Base-by-base conservation (phyloP, 75 land plant genomes). In the Azolla pinnata region DNA sequence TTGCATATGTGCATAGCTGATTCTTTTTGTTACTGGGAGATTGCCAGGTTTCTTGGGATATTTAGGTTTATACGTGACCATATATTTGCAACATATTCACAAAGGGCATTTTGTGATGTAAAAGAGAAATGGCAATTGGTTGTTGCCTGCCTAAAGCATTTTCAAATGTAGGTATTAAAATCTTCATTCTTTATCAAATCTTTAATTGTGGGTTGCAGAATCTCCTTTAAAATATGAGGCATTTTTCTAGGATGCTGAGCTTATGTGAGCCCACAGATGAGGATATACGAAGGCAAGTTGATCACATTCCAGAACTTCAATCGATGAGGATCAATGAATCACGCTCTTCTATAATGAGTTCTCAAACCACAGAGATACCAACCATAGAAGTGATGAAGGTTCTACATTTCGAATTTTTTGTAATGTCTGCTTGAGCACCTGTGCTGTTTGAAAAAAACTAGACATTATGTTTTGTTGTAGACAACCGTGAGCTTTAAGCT, bases 51-150 rank as follows among this genome's bases (percentile, higher is more conserved):
- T 62, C 50, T 74, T 33, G 98, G 95, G 31, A 85, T 93, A 52
- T 93, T 85, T 54, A 78, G 80, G 53, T 93, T 93, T 66, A 75
- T 93, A 12, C 85, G 83, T 67, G 96, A 93, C 67, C 96, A 93
- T 54, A 87, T 88, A 9, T 93, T 88, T 83, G 87, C 80, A 35
- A 84, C 98, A 20, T 89, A 75, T 62, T 75, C 90, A 21, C 96
- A 85, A 65, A 82, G 98, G 63, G 96, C 98, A 1, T 93, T 88
- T 76, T 84, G 87, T 16, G 84, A 93, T 71, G 68, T 81, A 18
- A 66, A 62, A 68, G 84, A 93, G 76, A 93, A 88, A 63, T 93
- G 98, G 98, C 80, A 85, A 47, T 67, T 93, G 60, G 90, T 83
- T 56, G 73, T 86, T 60, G 90, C 90, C 44, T 86, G 91, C 67